These are phyloP conservation scores for Papilionanthe hybrid DNA, from an alignment of 116 monocot genomes.

Conservation along the genomic window DNA sequence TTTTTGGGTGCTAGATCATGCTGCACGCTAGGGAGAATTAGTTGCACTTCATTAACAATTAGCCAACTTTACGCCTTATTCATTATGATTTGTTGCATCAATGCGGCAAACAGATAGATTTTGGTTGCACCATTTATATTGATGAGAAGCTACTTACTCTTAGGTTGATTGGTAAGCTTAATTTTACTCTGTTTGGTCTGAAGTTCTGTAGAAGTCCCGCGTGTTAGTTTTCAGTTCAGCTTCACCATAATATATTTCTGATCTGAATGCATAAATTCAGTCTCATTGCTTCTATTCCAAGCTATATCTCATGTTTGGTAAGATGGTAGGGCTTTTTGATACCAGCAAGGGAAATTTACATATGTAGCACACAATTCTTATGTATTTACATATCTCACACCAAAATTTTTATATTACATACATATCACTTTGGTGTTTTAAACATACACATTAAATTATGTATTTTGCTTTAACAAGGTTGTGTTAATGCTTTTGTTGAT, in stretches of 20 bases:
- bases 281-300: neutral
- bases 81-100: neutral
- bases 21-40: neutral
- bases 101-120: neutral
- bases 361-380: no score
- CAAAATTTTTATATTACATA: no score
- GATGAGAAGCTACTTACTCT: neutral
- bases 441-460: no score
- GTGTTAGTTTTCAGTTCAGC: neutral
- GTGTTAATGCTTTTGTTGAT: no score
- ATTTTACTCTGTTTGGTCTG: neutral
- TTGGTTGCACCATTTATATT: neutral
- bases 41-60: neutral
- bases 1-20: neutral
- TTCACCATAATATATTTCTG: neutral
- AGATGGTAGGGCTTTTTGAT: neutral
- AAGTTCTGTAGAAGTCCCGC: neutral
- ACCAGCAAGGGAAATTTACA: neutral
- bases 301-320: neutral
- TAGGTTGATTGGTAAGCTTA: neutral
- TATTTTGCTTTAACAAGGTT: no score
- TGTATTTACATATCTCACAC: no score
- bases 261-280: neutral
- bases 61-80: neutral
- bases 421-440: no score